A percentile compares a stretch with the other conserved stretches of the same genome.
phyloP scores from a whole-genome alignment of 2,329 filamentous ascomycete genomes.

The Colletotrichum musae region DNA sequence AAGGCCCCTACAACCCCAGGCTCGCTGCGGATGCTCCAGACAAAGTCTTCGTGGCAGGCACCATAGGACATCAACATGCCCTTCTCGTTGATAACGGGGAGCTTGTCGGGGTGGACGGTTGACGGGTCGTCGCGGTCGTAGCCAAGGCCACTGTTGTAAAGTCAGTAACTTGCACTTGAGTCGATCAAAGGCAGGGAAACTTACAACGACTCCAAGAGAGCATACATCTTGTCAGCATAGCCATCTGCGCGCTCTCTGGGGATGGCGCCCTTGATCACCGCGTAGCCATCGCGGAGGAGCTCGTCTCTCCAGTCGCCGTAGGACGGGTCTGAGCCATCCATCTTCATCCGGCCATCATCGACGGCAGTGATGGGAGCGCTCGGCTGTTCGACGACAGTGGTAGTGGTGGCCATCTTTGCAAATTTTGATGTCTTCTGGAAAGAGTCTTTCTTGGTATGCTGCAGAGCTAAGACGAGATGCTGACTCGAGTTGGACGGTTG shows the following conservation, averaged over 20 bases:
- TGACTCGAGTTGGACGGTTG: conserved; percentile 5
- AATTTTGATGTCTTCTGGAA: background rate
- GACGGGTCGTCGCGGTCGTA: conserved; percentile 49
- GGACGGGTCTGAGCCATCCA: conserved; percentile 21
- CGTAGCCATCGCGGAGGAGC: conserved; percentile 42
- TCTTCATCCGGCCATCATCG: conserved; percentile 48
- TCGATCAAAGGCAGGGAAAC: background rate
- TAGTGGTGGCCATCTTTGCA: conserved; percentile 45
- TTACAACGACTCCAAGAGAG: conserved; percentile 43
- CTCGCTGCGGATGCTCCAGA: conserved; percentile 63
- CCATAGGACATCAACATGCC: conserved; percentile 64
- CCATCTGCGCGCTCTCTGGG: conserved; percentile 38
- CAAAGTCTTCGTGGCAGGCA: conserved; percentile 63
- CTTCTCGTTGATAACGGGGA: conserved; percentile 62
- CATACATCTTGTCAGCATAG: conserved; percentile 50
- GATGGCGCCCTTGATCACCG: conserved; percentile 39
- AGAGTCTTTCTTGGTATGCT: background rate
- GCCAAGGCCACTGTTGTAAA: conserved; percentile 29
- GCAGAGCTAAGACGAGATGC: conserved; percentile 1
- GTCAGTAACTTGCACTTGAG: background rate
- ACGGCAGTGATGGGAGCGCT: conserved; percentile 39
- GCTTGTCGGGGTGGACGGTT: conserved; percentile 54
- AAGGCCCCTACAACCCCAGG: conserved; percentile 62
- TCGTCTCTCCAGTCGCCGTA: conserved; percentile 54
- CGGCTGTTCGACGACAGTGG: conserved; percentile 3